These are phyloP conservation scores for Bathelium albidoporum DNA, from an alignment of 495 filamentous ascomycete species.

Conservation along the genomic window DNA sequence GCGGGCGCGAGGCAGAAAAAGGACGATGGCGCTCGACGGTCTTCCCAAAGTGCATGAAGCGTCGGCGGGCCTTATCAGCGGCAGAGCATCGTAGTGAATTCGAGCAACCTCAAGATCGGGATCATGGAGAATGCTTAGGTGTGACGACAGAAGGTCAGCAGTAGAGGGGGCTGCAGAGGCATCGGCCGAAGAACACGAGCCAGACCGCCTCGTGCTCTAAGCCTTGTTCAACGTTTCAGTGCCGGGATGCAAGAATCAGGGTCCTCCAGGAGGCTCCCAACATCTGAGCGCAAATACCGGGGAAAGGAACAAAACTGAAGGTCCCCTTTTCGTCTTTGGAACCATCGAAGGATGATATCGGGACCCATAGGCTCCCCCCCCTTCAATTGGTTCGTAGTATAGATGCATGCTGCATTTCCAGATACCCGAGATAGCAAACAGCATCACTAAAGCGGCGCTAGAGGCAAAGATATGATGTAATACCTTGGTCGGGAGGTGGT, in stretches of 20 bases:
- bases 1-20: neutral
- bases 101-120: neutral
- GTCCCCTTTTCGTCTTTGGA: too few relatives aligned
- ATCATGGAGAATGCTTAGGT: neutral
- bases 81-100: neutral
- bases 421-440: constrained; percentile 3
- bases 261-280: neutral
- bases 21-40: neutral
- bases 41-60: neutral
- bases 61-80: neutral
- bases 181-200: neutral
- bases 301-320: too few relatives aligned
- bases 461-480: neutral
- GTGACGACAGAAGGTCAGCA: neutral
- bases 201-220: neutral
- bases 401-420: neutral
- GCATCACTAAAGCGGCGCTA: neutral
- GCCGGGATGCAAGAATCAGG: neutral
- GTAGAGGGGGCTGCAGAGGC: too few relatives aligned
- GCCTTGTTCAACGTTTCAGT: neutral
- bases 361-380: neutral
- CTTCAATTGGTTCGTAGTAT: neutral
- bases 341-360: neutral
- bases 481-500: neutral
- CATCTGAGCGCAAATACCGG: neutral